A percentile compares a stretch with the other conserved stretches of the same genome.
phyloP scores from a whole-genome alignment of 225 moss, liverwort and hornwort species.

The Straminergon stramineum region DNA sequence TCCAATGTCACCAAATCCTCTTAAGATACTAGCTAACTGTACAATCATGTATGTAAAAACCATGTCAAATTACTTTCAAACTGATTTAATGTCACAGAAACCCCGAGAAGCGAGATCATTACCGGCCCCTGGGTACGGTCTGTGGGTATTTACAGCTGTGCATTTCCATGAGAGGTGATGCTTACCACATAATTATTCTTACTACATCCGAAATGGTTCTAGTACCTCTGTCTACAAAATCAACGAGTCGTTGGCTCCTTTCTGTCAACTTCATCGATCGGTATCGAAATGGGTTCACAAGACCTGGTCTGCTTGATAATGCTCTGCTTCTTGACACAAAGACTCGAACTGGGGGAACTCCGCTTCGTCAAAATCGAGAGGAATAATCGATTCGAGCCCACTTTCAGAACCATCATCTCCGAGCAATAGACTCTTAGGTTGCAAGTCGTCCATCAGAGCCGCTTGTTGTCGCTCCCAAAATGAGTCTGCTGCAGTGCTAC shows the following conservation, averaged over 20 bases:
- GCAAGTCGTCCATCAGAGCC: background rate
- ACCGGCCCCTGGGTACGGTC: too few relatives aligned
- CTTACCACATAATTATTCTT: background rate
- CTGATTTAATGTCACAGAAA: background rate
- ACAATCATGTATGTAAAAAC: background rate
- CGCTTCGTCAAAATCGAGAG: background rate
- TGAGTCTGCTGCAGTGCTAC: background rate
- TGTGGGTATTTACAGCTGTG: background rate
- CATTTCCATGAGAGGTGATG: background rate
- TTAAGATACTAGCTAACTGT: background rate
- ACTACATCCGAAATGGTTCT: background rate
- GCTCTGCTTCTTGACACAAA: background rate
- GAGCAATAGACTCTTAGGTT: background rate
- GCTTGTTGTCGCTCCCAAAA: constrained; percentile 14
- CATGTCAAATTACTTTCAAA: background rate
- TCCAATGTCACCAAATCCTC: background rate
- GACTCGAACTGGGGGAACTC: background rate
- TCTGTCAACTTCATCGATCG: too few relatives aligned
- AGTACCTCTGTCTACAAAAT: background rate
- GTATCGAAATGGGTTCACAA: background rate
- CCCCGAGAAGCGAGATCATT: background rate
- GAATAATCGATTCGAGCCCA: background rate
- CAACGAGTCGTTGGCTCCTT: background rate
- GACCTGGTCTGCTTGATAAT: background rate
- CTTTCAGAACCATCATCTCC: background rate